Evolutionary conservation across 345 rosid species (phyloP), one percentile per base, ranked within the genome.

Genomic region (Citrus australasica): DNA sequence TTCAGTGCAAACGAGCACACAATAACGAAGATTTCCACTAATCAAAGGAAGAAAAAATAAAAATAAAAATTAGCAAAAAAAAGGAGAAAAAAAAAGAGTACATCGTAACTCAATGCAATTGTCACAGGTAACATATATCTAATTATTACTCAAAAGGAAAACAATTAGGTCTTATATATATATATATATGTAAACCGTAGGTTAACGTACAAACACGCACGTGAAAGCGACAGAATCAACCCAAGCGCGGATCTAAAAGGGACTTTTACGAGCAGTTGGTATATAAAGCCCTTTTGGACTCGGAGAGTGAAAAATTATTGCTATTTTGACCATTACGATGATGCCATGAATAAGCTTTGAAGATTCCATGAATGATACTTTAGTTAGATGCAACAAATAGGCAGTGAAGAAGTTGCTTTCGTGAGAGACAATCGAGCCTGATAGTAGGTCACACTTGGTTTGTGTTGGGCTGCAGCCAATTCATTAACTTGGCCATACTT

Each of bases 381-480:
- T 38, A 4, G 70, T 60, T 69, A 37, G 62, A 69, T 48, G 76
- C 82, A 69, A 79, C 71, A 75, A 69, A 7, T 56, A 33, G 79
- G 71, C 46, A 62, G 66, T 60, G 82, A 24, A 70, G 28, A 19
- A 70, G 38, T 14, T 62, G 32, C 55, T 27, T 46, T 37, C 21
- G 25, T 7, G 21, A 8, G 25, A 55, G 60, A 51, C 7, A 1
- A 6, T 17, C 22, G 0, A 56, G 61, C n/a, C 24, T 56, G 61
- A 19, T 1, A 4, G 59, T 4, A 1, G 7, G n/a, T 16, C 48
- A 6, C 58, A 6, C 37, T 27, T 42, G 3, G 25, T 13, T 58
- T 60, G 14, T 53, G 55, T 48, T 64, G 37, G 71, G 21, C 59
- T 55, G 37, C 3, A 42, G 67, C 82, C 37, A 14, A 67, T 7